Percentiles rank a stretch among this genome's conserved stretches.
Evolutionary conservation across 306 rosid genomes (phyloP).

Genomic region (Vicia villosa): DNA sequence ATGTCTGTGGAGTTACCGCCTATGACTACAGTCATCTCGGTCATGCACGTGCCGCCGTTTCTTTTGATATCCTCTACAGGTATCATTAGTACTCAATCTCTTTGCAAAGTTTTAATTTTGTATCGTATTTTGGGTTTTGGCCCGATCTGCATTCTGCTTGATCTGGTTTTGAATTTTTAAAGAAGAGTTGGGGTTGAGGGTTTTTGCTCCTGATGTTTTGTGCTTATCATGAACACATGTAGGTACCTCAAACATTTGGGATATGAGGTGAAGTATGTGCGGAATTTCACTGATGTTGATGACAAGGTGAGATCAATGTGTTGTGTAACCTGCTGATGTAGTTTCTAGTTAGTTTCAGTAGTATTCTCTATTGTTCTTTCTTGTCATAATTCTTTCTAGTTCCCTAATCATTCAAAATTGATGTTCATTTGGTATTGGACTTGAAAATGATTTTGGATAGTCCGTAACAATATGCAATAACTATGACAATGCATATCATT

Average conservation of each 20-base stretch:
- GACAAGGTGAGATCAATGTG: slow-evolving; percentile 71
- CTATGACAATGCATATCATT: background rate
- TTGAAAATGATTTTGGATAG: background rate
- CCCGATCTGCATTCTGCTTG: background rate
- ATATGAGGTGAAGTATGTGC: slow-evolving; percentile 86
- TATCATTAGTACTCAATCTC: background rate
- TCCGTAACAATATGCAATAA: background rate
- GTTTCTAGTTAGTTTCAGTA: slow-evolving; percentile 2
- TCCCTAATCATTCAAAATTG: background rate
- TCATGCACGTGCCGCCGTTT: slow-evolving; percentile 94
- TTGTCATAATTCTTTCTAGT: background rate
- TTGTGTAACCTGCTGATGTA: background rate
- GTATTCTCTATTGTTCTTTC: slow-evolving; percentile 1
- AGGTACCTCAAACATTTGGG: slow-evolving; percentile 78
- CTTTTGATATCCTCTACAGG: slow-evolving; percentile 86
- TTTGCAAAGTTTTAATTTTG: slow-evolving; percentile 1
- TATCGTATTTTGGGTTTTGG: slow-evolving; percentile 5
- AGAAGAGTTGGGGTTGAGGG: slow-evolving; percentile 1
- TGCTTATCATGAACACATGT: slow-evolving; percentile 38
- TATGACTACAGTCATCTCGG: slow-evolving; percentile 91
- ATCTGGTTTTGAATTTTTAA: background rate
- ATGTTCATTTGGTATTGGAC: background rate
- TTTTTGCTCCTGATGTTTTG: background rate
- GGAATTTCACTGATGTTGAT: slow-evolving; percentile 97
- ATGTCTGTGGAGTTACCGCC: slow-evolving; percentile 91